Conservation (phyloP, 192 early-diverging fungal genomes). For the Backusella parvicylindrica region DNA sequence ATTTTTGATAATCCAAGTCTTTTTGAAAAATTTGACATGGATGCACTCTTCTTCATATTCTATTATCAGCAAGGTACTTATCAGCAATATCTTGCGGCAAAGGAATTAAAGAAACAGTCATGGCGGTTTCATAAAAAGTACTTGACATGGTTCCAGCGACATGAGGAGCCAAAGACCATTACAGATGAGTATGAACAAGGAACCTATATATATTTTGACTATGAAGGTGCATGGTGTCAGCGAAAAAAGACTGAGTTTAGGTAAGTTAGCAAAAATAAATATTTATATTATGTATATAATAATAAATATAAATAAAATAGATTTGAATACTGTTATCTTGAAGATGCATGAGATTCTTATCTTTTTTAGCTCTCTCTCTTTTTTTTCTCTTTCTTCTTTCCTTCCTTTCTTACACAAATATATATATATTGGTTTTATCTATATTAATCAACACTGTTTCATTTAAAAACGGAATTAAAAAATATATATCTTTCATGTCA, state of each 20-base stretch:
- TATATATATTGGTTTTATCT: background rate
- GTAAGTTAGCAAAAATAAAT: conserved; percentile 43
- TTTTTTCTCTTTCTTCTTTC: background rate
- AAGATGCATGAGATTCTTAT: conserved; percentile 20
- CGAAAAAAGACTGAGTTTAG: conserved; percentile 94
- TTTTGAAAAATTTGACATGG: conserved; percentile 90
- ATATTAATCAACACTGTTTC: background rate
- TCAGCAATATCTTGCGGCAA: conserved; percentile 93
- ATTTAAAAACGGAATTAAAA: background rate
- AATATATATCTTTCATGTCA: too few species aligned
- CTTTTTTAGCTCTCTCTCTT: background rate
- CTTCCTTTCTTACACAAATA: background rate
- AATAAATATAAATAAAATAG: background rate
- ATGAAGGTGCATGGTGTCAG: conserved; percentile 95
- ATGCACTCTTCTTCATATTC: conserved; percentile 97
- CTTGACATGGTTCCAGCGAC: conserved; percentile 97
- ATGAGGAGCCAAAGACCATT: conserved; percentile 92
- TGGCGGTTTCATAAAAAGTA: conserved; percentile 99
- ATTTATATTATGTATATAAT: background rate
- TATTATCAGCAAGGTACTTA: conserved; percentile 97
- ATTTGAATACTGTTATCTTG: conserved; percentile 32
- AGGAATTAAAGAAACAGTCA: conserved; percentile 93
- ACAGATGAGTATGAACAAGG: conserved; percentile 98
- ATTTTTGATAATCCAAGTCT: conserved; percentile 82
- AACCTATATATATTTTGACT: conserved; percentile 99